These are phyloP conservation scores for Pyrus pyrifolia DNA, from an alignment of 306 rosid species.

Conservation along the genomic window DNA sequence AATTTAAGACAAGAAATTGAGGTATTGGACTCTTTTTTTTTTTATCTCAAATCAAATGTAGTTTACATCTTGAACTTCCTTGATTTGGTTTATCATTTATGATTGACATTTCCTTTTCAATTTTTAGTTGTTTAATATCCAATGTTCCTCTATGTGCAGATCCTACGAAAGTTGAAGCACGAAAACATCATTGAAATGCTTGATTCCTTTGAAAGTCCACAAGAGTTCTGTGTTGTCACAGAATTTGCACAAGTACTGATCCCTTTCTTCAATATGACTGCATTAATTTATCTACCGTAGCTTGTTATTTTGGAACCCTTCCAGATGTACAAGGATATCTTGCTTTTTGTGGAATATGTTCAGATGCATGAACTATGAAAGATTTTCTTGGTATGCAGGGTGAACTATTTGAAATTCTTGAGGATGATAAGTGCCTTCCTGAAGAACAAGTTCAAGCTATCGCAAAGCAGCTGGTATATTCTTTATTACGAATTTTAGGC, in stretches of 20 bases:
- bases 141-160: conserved; percentile 42
- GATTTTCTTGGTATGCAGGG: conserved; percentile 48
- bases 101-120: background rate
- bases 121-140: conserved; percentile 5
- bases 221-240: conserved; percentile 95
- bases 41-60: background rate
- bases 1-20: conserved; percentile 92
- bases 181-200: conserved; percentile 94
- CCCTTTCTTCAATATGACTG: conserved; percentile 18
- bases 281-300: background rate
- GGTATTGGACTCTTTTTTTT: conserved; percentile 27
- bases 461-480: conserved; percentile 90
- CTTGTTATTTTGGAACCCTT: background rate
- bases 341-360: conserved; percentile 1
- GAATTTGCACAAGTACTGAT: conserved; percentile 84
- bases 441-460: conserved; percentile 99
- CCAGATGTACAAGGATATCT: background rate
- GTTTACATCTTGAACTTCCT: background rate
- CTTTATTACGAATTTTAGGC: background rate
- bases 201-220: conserved; percentile 94
- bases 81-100: background rate
- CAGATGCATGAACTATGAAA: conserved; percentile 1
- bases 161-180: conserved; percentile 88
- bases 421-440: conserved; percentile 96
- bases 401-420: conserved; percentile 96